phyloP scores from a whole-genome alignment of 768 basidiomycete species.

The Lentinula boryana region DNA sequence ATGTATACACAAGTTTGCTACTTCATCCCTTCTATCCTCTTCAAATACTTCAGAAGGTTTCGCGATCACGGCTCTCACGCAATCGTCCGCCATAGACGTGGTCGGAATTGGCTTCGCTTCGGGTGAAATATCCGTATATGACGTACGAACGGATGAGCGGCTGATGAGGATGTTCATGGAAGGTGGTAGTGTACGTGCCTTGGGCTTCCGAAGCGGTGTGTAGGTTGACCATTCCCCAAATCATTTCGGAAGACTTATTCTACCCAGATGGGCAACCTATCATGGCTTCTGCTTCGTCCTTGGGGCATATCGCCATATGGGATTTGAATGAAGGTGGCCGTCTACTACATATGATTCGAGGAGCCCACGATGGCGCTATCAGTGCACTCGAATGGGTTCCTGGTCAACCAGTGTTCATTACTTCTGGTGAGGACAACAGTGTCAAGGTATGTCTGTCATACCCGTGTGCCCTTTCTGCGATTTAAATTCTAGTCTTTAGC shows the following conservation, averaged over 20 bases:
- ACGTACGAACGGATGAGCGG: constrained; percentile 85
- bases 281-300: constrained; percentile 80
- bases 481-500: constrained; percentile 39
- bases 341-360: constrained; percentile 77
- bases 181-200: constrained; percentile 66
- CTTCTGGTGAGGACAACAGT: constrained; percentile 90
- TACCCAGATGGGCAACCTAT: constrained; percentile 76
- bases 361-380: constrained; percentile 85
- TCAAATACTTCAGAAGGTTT: constrained; percentile 20
- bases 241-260: background rate
- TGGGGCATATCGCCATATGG: constrained; percentile 90
- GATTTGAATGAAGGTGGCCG: constrained; percentile 81
- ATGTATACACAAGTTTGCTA: constrained; percentile 75
- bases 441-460: constrained; percentile 60
- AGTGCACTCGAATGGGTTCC: constrained; percentile 87
- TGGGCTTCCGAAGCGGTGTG: constrained; percentile 84
- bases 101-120: constrained; percentile 88
- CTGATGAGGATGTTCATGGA: constrained; percentile 90
- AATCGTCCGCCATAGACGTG: constrained; percentile 95
- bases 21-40: constrained; percentile 43
- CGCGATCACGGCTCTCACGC: constrained; percentile 74
- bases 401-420: constrained; percentile 86
- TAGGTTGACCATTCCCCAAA: constrained; percentile 4
- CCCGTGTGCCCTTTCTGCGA: background rate
- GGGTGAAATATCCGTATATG: constrained; percentile 85